These are phyloP conservation scores for Naganishia liquefaciens DNA, from an alignment of 1,284 basidiomycete species.

Conservation along the genomic window DNA sequence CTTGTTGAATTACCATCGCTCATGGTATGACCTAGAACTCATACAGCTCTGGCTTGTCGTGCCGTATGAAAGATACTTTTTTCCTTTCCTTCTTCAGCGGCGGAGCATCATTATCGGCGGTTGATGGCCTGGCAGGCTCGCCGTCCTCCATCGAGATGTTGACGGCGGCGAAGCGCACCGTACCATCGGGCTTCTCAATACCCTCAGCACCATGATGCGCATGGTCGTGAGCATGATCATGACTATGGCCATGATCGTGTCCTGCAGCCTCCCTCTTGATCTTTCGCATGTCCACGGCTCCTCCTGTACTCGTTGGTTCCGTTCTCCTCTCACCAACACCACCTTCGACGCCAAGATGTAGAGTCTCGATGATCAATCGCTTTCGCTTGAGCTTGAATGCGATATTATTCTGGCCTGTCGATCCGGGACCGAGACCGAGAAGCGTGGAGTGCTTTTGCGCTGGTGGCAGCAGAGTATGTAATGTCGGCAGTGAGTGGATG, in stretches of 20 bases:
- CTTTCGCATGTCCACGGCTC: conserved; percentile 37
- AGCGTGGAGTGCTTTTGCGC: conserved; percentile 74
- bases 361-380: conserved; percentile 82
- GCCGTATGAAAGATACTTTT: conserved; percentile 41
- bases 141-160: conserved; percentile 30
- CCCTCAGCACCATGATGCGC: conserved; percentile 13
- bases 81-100: conserved; percentile 26
- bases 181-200: conserved; percentile 5
- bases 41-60: conserved; percentile 56
- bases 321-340: conserved; percentile 83
- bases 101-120: not conserved
- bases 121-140: not conserved
- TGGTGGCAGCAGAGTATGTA: conserved; percentile 67
- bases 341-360: conserved; percentile 90
- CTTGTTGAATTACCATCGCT: not conserved
- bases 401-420: conserved; percentile 75
- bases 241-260: conserved; percentile 34
- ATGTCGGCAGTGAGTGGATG: conserved; percentile 70
- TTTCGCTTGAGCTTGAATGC: conserved; percentile 91
- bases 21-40: conserved; percentile 50
- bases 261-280: conserved; percentile 37
- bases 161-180: conserved; percentile 34
- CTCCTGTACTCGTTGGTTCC: conserved; percentile 36
- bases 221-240: conserved; percentile 30
- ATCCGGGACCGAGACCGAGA: conserved; percentile 65